phyloP scores from a whole-genome alignment of 192 early-diverging fungal species.

The Coemansia sp. region DNA sequence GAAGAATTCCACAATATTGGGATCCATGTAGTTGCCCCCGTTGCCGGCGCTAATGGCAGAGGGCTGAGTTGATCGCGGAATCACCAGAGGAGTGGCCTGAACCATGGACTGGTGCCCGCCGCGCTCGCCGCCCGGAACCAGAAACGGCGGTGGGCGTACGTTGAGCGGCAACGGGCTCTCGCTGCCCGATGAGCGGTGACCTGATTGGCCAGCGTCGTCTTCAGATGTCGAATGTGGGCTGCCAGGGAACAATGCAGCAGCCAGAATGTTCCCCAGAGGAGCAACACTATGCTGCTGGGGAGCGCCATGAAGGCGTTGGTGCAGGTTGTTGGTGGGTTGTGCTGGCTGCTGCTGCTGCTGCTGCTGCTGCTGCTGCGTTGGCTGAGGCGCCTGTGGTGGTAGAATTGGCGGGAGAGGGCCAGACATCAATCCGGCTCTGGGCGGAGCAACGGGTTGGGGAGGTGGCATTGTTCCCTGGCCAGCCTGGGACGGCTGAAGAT shows the following conservation, averaged over 20 bases:
- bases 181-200: slow-evolving; percentile 50
- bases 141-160: slow-evolving; percentile 42
- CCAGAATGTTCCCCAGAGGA: slow-evolving; percentile 38
- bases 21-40: slow-evolving; percentile 46
- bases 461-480: slow-evolving; percentile 48
- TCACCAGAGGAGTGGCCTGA: slow-evolving; percentile 46
- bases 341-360: slow-evolving; percentile 14
- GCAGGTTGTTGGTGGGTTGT: slow-evolving; percentile 10
- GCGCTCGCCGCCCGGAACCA: slow-evolving; percentile 47
- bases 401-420: slow-evolving; percentile 41
- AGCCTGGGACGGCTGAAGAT: slow-evolving; percentile 41
- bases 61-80: slow-evolving; percentile 38
- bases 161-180: slow-evolving; percentile 41
- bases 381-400: not conserved
- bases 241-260: slow-evolving; percentile 47
- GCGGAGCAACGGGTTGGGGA: slow-evolving; percentile 36
- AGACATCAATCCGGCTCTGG: not conserved
- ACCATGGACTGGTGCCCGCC: slow-evolving; percentile 52
- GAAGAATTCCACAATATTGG: slow-evolving; percentile 53
- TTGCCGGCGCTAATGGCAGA: slow-evolving; percentile 1
- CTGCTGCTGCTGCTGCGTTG: slow-evolving; percentile 13
- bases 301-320: slow-evolving; percentile 11
- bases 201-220: slow-evolving; percentile 38
- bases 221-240: slow-evolving; percentile 43
- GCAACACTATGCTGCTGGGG: slow-evolving; percentile 32